A percentile compares a stretch with the other conserved stretches of the same genome.
Evolutionary conservation across 345 rosid genomes (phyloP).

Genomic region (Lumnitzera racemosa): DNA sequence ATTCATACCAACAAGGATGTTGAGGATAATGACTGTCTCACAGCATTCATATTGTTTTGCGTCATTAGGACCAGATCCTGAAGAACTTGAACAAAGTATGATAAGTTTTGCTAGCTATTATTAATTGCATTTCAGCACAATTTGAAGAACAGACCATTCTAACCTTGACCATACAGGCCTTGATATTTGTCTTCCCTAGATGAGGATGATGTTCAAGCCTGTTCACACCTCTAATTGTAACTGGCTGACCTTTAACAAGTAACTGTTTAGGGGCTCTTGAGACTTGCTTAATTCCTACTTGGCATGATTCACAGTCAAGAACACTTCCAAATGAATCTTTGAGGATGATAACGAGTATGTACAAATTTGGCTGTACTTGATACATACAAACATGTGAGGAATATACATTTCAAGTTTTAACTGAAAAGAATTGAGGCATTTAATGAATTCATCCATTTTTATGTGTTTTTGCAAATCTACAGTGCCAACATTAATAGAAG

Average conservation of each 20-base stretch:
- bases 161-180: constrained; percentile 97
- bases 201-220: constrained; percentile 99
- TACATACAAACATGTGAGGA: constrained; percentile 9
- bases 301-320: constrained; percentile 89
- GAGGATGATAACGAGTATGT: constrained; percentile 67
- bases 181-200: constrained; percentile 88
- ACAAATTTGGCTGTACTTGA: constrained; percentile 75
- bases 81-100: too few relatives aligned
- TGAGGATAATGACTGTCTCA: constrained; percentile 99
- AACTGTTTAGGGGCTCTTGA: constrained; percentile 86
- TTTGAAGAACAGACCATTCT: background rate
- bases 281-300: constrained; percentile 75
- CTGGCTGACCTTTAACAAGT: constrained; percentile 82
- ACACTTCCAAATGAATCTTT: constrained; percentile 69
- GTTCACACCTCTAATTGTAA: constrained; percentile 87
- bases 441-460: too few relatives aligned
- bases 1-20: constrained; percentile 95
- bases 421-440: too few relatives aligned
- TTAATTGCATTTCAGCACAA: too few relatives aligned
- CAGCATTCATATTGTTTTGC: constrained; percentile 89
- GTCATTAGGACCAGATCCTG: constrained; percentile 96
- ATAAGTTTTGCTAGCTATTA: too few relatives aligned
- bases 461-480: too few relatives aligned
- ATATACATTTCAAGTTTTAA: background rate
- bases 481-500: too few relatives aligned